phyloP scores from a whole-genome alignment of 176 grass and related monocot genomes.

The Thalia dealbata region DNA sequence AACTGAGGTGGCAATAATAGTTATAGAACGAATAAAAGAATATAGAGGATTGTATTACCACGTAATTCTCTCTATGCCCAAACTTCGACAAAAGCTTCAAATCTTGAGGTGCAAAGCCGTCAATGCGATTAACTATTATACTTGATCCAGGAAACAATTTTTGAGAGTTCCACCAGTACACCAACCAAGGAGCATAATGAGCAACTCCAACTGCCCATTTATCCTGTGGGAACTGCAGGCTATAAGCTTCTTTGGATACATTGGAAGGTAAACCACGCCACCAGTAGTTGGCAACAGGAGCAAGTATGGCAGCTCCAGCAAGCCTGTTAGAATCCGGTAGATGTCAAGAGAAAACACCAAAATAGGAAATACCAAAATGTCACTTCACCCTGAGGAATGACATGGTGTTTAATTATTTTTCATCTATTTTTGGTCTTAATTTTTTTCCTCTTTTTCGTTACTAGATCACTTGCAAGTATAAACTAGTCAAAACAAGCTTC shows the following conservation, averaged over 20 bases:
- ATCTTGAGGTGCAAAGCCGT: constrained; percentile 50
- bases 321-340: constrained; percentile 28
- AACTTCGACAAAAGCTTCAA: constrained; percentile 50
- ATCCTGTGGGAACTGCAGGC: constrained; percentile 39
- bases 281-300: constrained; percentile 73
- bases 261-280: constrained; percentile 58
- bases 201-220: constrained; percentile 52
- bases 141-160: constrained; percentile 60
- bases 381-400: no score
- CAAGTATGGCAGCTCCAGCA: constrained; percentile 51
- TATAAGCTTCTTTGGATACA: constrained; percentile 47
- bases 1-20: neutral
- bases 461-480: no score
- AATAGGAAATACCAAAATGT: neutral
- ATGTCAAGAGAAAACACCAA: neutral
- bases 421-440: neutral
- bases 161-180: constrained; percentile 71
- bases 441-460: neutral
- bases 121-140: constrained; percentile 31
- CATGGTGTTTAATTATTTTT: neutral
- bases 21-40: neutral
- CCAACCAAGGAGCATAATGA: constrained; percentile 56
- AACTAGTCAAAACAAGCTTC: neutral
- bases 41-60: neutral
- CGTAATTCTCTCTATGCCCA: constrained; percentile 22